A percentile compares a stretch with the other conserved stretches of the same genome.
Evolutionary conservation across 1,284 basidiomycete genomes (phyloP).

Genomic region (Prillingera fragicola): DNA sequence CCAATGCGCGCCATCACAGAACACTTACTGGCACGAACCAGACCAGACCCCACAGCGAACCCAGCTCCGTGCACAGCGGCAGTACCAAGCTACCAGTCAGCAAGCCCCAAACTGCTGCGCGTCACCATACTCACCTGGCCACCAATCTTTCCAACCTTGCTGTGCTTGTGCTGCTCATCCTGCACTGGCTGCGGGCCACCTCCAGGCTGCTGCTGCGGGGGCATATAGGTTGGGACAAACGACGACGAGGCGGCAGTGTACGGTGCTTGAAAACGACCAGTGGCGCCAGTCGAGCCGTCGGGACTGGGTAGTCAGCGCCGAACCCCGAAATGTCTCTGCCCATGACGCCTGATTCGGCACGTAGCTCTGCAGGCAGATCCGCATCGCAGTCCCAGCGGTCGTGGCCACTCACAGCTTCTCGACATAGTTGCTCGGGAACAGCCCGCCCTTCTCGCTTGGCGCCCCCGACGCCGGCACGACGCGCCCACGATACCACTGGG

Average conservation of each 20-base stretch:
- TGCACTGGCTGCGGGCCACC: constrained; percentile 7
- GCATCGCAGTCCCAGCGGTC: background rate
- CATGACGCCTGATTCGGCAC: background rate
- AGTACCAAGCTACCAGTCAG: constrained; percentile 4
- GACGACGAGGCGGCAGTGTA: background rate
- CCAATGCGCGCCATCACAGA: no score
- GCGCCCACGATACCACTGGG: constrained; percentile 41
- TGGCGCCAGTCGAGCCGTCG: background rate
- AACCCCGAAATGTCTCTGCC: background rate
- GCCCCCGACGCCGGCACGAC: constrained; percentile 32
- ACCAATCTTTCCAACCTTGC: constrained; percentile 39
- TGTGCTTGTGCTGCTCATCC: constrained; percentile 24
- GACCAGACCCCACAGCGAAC: no score
- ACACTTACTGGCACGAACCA: no score
- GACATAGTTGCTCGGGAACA: constrained; percentile 44
- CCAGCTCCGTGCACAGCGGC: constrained; percentile 7
- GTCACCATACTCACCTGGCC: constrained; percentile 22
- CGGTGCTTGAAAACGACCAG: constrained; percentile 3
- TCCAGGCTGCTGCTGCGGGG: constrained; percentile 15
- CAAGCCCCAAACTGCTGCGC: background rate
- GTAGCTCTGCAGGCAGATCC: background rate
- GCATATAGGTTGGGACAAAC: constrained; percentile 4
- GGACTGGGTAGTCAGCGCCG: background rate
- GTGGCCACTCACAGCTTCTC: constrained; percentile 35
- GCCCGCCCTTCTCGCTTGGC: constrained; percentile 28